These are phyloP conservation scores for Cokeromyces recurvatus DNA, from an alignment of 371 early-diverging fungal species.

Conservation along the genomic window DNA sequence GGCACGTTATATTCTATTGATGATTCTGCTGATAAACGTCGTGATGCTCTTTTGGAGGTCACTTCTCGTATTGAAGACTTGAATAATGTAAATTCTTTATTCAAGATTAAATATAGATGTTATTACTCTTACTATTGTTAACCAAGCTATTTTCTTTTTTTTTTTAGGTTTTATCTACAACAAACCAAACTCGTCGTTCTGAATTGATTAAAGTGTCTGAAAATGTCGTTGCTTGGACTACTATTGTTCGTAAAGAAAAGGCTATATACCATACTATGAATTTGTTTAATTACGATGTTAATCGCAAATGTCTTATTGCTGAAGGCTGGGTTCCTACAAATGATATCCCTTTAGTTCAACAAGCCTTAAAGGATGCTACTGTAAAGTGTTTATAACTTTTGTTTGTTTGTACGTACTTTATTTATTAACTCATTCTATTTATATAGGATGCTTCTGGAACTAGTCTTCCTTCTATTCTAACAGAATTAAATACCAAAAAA, in stretches of 20 bases:
- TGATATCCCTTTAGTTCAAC: slow-evolving; percentile 73
- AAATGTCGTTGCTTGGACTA: slow-evolving; percentile 81
- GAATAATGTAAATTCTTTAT: slow-evolving; percentile 48
- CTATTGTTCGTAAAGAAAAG: slow-evolving; percentile 94
- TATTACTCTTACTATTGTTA: too few species aligned
- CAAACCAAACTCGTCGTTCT: slow-evolving; percentile 74
- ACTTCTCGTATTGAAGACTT: slow-evolving; percentile 48
- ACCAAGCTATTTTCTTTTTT: too few species aligned
- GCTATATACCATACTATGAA: slow-evolving; percentile 97
- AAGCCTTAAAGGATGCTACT: slow-evolving; percentile 79
- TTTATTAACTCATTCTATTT: neutral
- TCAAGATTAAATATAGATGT: too few species aligned
- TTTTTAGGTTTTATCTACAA: slow-evolving; percentile 85
- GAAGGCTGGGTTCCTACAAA: slow-evolving; percentile 97
- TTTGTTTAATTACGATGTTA: slow-evolving; percentile 87
- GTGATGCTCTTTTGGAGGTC: slow-evolving; percentile 74
- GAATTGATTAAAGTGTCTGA: slow-evolving; percentile 84
- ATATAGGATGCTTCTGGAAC: slow-evolving; percentile 77
- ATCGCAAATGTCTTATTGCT: slow-evolving; percentile 92
- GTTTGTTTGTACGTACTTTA: too few species aligned
- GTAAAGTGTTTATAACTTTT: slow-evolving; percentile 27
- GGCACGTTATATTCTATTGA: slow-evolving; percentile 92
- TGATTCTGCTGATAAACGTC: slow-evolving; percentile 77
- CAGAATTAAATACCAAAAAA: slow-evolving; percentile 73
- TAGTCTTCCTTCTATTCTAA: slow-evolving; percentile 81